A percentile compares a stretch with the other conserved stretches of the same genome.
Evolutionary conservation across 176 grass and related monocot genomes (phyloP).

Genomic region (Avena atlantica): DNA sequence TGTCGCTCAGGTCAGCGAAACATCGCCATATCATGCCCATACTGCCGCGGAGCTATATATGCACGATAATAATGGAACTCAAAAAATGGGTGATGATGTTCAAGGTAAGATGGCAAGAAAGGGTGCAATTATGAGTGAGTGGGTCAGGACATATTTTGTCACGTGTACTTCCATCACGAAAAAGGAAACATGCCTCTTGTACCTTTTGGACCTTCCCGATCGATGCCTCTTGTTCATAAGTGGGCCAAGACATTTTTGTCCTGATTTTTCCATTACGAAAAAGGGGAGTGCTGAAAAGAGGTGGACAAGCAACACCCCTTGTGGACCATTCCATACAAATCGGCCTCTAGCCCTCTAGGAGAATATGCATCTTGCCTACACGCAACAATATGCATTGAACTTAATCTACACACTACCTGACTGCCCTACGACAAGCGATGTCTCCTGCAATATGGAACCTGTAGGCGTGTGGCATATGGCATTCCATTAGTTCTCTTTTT

Average conservation of each 20-base stretch:
- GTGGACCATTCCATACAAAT: background rate
- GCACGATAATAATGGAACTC: background rate
- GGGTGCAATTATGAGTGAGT: background rate
- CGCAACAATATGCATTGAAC: background rate
- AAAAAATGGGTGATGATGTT: background rate
- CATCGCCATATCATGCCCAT: too few species aligned
- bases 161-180: background rate
- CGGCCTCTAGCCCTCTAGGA: background rate
- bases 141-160: background rate
- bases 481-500: background rate
- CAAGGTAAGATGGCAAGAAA: background rate
- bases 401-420: background rate
- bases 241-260: too few species aligned
- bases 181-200: background rate
- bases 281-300: background rate
- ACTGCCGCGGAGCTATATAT: too few species aligned
- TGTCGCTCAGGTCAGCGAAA: too few species aligned
- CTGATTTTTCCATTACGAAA: background rate
- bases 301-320: background rate
- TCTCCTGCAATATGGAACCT: background rate
- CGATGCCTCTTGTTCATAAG: background rate
- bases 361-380: background rate
- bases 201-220: background rate
- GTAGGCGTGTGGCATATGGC: background rate
- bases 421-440: background rate